phyloP scores from a whole-genome alignment of 2,329 filamentous ascomycete species.

The Aspergillus hiratsukae region DNA sequence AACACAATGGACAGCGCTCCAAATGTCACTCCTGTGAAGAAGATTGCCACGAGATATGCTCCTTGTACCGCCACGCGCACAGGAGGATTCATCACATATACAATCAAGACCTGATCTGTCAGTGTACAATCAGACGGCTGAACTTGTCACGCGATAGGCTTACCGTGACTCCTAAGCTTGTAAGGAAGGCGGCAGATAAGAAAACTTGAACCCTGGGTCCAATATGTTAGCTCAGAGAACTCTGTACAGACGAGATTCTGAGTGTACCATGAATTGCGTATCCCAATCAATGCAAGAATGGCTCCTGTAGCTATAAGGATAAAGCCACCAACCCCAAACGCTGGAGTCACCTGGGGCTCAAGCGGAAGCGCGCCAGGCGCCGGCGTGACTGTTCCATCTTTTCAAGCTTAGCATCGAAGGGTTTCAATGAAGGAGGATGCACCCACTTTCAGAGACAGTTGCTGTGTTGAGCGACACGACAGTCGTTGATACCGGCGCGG shows the following conservation, averaged over 20 bases:
- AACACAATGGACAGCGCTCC: slow-evolving; percentile 74
- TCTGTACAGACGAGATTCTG: neutral
- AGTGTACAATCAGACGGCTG: neutral
- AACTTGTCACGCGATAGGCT: slow-evolving; percentile 11
- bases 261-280: slow-evolving; percentile 65
- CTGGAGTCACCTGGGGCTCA: slow-evolving; percentile 70
- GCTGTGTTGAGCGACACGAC: slow-evolving; percentile 23
- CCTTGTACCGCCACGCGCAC: slow-evolving; percentile 74
- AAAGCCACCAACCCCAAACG: slow-evolving; percentile 71
- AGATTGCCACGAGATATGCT: slow-evolving; percentile 75
- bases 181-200: slow-evolving; percentile 71
- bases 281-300: slow-evolving; percentile 69
- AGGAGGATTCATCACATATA: slow-evolving; percentile 82
- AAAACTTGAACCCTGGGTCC: slow-evolving; percentile 64
- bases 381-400: slow-evolving; percentile 18
- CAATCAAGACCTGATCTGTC: slow-evolving; percentile 58
- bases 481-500: slow-evolving; percentile 17
- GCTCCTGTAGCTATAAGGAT: slow-evolving; percentile 70
- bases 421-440: neutral
- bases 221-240: neutral
- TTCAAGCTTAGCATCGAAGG: neutral
- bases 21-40: slow-evolving; percentile 68
- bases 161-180: slow-evolving; percentile 66
- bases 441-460: slow-evolving; percentile 12
- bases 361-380: slow-evolving; percentile 57